Evolutionary conservation across 305 asterid genomes (phyloP), one percentile per base, ranked within the genome.

Genomic region (Solanum hybrid): DNA sequence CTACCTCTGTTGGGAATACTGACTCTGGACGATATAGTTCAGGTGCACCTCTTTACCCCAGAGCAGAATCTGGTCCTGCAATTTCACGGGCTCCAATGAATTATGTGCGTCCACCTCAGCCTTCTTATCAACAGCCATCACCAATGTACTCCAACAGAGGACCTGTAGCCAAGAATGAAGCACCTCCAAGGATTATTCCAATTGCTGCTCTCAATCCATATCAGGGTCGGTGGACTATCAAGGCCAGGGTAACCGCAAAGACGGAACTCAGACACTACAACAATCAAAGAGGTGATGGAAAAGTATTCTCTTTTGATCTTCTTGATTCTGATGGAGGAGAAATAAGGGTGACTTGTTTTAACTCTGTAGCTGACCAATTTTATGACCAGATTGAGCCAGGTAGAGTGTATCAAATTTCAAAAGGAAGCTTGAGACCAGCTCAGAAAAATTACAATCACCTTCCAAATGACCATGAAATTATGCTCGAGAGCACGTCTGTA

Each of bases 321-420:
- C 97, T 97, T 90, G 99, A 97, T 92, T 92, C 98, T 71, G 95
- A 94, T 75, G 98, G 98, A 87, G 99, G 99, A 88, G 99, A 97
- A 93, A 97, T 97, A 93, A 94, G 97, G 92, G 99, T 92, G 8
- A 97, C 99, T 15, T 97, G 99, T 94, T 97, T 97, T 93, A 97
- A 96, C 93, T 94, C 96, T 35, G 98, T 94, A 91, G 99, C 95
- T 10, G 98, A 94, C 91, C 96, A 94, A 86, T 96, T 94, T 91
- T 95, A 94, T 91, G 29, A 90, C 35, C 95, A 91, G 92, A 95
- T 97, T 87, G 95, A 95, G 94, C 91, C 92, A 51, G 96, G 98
- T 90, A 92, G 91, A 91, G 95, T 97, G 85, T 96, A 96, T 91
- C 87, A 94, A 91, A 93, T 97, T 80, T 95, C 99, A 86, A 95